These are phyloP conservation scores for Penicillium brasilianum DNA, from an alignment of 2,329 filamentous ascomycete species.

Conservation along the genomic window DNA sequence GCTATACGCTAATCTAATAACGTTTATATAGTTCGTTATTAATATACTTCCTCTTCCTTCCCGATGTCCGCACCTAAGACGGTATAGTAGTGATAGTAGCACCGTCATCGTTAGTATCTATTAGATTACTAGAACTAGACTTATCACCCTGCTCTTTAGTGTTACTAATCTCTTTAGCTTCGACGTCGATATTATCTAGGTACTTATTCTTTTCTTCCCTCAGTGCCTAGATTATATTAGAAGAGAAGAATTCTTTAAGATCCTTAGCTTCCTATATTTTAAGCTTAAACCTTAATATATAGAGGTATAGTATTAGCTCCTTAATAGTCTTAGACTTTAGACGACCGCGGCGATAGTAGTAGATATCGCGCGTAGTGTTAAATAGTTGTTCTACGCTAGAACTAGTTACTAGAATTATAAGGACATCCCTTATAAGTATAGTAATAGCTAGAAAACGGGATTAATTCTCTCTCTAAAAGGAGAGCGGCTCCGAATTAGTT, in stretches of 20 bases:
- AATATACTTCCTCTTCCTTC: too few species aligned
- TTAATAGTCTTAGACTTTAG: slow-evolving; percentile 4
- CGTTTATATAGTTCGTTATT: too few species aligned
- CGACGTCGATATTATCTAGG: too few species aligned
- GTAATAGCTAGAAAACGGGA: slow-evolving; percentile 1
- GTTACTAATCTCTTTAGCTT: too few species aligned
- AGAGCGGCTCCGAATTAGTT: background rate
- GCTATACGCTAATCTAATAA: too few species aligned
- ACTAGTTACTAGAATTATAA: background rate
- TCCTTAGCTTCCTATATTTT: background rate
- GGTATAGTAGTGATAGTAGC: too few species aligned
- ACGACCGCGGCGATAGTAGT: background rate
- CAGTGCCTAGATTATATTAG: background rate
- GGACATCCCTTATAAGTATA: background rate
- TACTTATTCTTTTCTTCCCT: too few species aligned
- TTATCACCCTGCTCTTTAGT: too few species aligned
- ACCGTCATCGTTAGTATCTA: too few species aligned
- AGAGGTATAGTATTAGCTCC: slow-evolving; percentile 5
- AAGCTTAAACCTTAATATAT: slow-evolving; percentile 1
- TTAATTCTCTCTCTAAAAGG: slow-evolving; percentile 9
- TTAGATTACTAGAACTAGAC: too few species aligned
- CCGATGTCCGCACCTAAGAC: too few species aligned
- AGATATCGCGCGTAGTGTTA: slow-evolving; percentile 9
- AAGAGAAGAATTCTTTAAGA: slow-evolving; percentile 4
- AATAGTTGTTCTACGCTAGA: slow-evolving; percentile 6